Base-by-base conservation (phyloP, 2,329 filamentous ascomycete genomes). In the Penicillium brasilianum region DNA sequence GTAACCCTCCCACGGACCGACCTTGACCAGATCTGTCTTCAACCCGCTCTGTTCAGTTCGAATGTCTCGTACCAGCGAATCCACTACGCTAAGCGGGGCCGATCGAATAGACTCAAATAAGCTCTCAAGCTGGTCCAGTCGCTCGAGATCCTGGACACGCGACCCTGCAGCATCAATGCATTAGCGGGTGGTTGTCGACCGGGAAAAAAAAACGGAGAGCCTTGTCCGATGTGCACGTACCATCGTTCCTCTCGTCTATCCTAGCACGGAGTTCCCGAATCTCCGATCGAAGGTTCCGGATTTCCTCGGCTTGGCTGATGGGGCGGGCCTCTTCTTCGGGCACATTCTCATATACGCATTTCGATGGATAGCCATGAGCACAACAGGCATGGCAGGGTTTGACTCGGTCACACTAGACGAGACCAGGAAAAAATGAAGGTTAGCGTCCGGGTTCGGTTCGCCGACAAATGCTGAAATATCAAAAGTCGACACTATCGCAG, bases 301-400 rank as follows among this genome's bases (percentile, higher is more conserved):
- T 77, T 62, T 77, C 75, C 25, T 77, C 75, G 10, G 73, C 70
- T 44, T 77, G 75, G 32, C 71, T 72, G 50, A 77, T 72, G 7
- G 75, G 75, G 34, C 67, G 68, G 36, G 70, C 66, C 30, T 74
- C 73, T 32, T 77, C 75, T 8, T 74, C 75, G 3, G 72, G 67
- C 9, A 69, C 57, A 7, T 59, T 64, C n/a, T 77, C 75, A 60
- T 77, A 77, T 11, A 74, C 69, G 57, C 75, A 77, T 65, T 74
- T 73, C 16, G 75, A 77, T 0, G 75, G 75, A 54, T 77, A 75
- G 4, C 75, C 75, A 64, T 77, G 75, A 8, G 75, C 74, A 59
- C 75, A 77, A 61, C 75, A 77, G 55, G 75, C 75, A 60, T 77
- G 74, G 59, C 75, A 77, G 57, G 75, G 75, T 58, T 74, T 74